A percentile compares a stretch with the other conserved stretches of the same genome.
Evolutionary conservation across 371 early-diverging fungal species (phyloP).

Genomic region (Mycotypha africana): DNA sequence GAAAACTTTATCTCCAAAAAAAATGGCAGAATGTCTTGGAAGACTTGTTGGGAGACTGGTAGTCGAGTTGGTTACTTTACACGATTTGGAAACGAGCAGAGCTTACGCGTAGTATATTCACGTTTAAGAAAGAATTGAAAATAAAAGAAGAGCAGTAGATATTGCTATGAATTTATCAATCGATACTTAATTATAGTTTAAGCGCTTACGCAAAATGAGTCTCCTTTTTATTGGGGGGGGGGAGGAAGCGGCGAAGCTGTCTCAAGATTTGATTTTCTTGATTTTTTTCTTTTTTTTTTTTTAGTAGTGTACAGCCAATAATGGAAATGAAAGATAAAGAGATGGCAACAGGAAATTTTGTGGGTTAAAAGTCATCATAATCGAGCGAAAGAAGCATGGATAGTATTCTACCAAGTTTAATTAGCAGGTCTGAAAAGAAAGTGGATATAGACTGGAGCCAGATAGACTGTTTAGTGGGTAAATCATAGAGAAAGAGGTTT

Average conservation of each 20-base stretch:
- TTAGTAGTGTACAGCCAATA: conserved; percentile 1
- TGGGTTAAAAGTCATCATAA: neutral
- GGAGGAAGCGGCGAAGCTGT: too few relatives aligned
- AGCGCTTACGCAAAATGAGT: conserved; percentile 5
- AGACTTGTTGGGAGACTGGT: conserved; percentile 7
- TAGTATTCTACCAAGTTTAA: conserved; percentile 1
- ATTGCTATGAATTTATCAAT: conserved; percentile 1
- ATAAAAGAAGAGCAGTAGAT: conserved; percentile 2
- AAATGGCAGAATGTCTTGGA: conserved; percentile 7
- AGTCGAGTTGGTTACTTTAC: conserved; percentile 2
- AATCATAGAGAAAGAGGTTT: conserved; percentile 2
- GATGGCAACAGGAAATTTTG: conserved; percentile 1
- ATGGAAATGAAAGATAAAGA: conserved; percentile 2
- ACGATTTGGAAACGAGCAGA: conserved; percentile 4
- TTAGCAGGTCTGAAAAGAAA: conserved; percentile 3
- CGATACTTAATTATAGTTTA: conserved; percentile 1
- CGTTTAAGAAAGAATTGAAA: conserved; percentile 3
- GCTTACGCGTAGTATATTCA: conserved; percentile 3
- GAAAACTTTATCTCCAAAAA: conserved; percentile 8
- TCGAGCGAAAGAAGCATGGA: neutral
- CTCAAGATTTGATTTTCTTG: too few relatives aligned
- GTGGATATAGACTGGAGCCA: neutral
- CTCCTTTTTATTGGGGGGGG: too few relatives aligned
- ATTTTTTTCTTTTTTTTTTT: conserved; percentile 2
- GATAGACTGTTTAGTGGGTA: neutral